Evolutionary conservation across 768 basidiomycete species (phyloP).

Genomic region (Pleurotus eryngii): DNA sequence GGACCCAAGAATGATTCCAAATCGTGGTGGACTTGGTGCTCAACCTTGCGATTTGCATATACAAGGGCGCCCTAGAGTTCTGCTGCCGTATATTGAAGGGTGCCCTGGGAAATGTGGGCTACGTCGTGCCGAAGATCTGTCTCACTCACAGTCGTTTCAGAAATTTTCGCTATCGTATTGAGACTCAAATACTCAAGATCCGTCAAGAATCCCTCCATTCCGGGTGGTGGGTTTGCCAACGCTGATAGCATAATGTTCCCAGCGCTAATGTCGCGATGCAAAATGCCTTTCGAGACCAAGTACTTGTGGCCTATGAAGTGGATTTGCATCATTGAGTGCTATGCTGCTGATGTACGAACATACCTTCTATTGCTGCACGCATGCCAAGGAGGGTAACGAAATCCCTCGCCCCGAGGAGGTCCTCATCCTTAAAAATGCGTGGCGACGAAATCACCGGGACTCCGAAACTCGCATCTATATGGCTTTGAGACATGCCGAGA

Average conservation of each 20-base stretch:
- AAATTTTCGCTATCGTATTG: constrained; percentile 1
- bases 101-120: constrained; percentile 13
- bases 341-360: not conserved
- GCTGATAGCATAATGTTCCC: constrained; percentile 20
- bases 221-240: not conserved
- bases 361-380: constrained; percentile 15
- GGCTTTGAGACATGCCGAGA: constrained; percentile 8
- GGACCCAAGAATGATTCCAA: constrained; percentile 9
- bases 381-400: constrained; percentile 9
- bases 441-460: constrained; percentile 11
- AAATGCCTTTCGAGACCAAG: constrained; percentile 19
- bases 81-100: constrained; percentile 19
- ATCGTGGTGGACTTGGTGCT: constrained; percentile 3
- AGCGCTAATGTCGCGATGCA: constrained; percentile 25
- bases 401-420: constrained; percentile 1
- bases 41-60: not conserved
- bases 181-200: constrained; percentile 25
- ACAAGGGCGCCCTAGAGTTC: constrained; percentile 1
- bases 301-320: constrained; percentile 15
- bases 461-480: constrained; percentile 14
- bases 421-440: constrained; percentile 14
- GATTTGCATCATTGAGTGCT: not conserved
- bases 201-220: constrained; percentile 22
- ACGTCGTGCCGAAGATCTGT: not conserved
- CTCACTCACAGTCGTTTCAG: constrained; percentile 15